Conservation (phyloP, 2,329 filamentous ascomycete species). For the Fusarium oxysporum region DNA sequence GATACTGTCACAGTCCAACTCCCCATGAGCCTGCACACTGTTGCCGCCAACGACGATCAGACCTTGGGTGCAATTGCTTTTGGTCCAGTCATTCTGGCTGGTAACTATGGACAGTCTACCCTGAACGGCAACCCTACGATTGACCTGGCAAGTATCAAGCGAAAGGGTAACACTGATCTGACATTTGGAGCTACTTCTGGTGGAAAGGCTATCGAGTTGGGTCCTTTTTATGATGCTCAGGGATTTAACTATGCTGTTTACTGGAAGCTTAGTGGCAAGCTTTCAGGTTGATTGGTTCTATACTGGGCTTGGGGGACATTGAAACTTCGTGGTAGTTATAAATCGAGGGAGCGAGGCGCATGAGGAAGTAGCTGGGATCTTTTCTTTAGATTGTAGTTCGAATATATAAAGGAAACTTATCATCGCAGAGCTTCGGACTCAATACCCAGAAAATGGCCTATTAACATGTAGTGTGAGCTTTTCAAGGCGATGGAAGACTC, state of each 20-base stretch:
- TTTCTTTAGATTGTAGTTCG: not conserved
- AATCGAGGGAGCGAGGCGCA: not conserved
- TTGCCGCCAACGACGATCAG: conserved; percentile 61
- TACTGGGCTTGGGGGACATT: rapidly evolving
- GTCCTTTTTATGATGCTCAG: conserved; percentile 56
- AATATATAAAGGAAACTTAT: not conserved
- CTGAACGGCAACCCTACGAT: conserved; percentile 47
- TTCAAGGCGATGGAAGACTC: not conserved
- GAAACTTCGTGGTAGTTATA: not conserved
- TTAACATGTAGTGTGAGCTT: not conserved
- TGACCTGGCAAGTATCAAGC: conserved; percentile 46
- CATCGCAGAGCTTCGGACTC: rapidly evolving
- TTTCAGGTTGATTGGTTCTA: not conserved
- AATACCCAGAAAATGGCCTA: not conserved
- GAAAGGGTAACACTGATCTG: conserved; percentile 37
- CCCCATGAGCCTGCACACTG: conserved; percentile 57
- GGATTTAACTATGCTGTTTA: conserved; percentile 58
- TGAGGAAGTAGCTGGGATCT: rapidly evolving
- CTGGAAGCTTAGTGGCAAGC: conserved; percentile 46
- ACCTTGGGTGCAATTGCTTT: conserved; percentile 59
- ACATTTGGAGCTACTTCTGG: conserved; percentile 50
- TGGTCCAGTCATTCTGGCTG: conserved; percentile 59
- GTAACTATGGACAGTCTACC: conserved; percentile 55
- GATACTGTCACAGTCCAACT: conserved; percentile 58
- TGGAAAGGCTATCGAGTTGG: conserved; percentile 48